Evolutionary conservation across 805 yeast species (phyloP).

Genomic region (Saturnispora quitensis): DNA sequence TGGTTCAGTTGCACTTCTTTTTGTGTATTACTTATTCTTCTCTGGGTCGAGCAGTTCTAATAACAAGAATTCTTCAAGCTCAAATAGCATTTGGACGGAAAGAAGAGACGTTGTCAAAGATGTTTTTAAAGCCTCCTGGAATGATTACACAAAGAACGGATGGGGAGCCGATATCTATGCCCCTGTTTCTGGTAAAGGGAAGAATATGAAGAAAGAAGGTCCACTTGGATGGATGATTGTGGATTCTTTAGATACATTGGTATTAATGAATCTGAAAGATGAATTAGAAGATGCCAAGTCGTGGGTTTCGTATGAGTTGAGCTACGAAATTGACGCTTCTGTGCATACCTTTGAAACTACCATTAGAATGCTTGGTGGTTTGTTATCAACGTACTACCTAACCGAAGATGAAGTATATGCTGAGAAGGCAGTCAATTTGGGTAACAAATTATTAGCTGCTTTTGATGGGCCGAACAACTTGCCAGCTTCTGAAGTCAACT

Average conservation of each 20-base stretch:
- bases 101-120: slow-evolving; percentile 50
- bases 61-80: neutral
- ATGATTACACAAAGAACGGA: slow-evolving; percentile 60
- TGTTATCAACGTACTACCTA: slow-evolving; percentile 72
- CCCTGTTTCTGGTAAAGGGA: slow-evolving; percentile 54
- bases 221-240: slow-evolving; percentile 94
- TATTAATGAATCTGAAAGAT: slow-evolving; percentile 60
- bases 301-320: slow-evolving; percentile 67
- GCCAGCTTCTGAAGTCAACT: slow-evolving; percentile 73
- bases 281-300: slow-evolving; percentile 55
- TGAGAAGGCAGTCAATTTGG: slow-evolving; percentile 72
- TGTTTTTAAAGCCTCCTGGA: slow-evolving; percentile 74
- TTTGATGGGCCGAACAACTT: slow-evolving; percentile 55
- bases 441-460: slow-evolving; percentile 61
- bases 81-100: slow-evolving; percentile 31
- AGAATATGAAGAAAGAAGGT: slow-evolving; percentile 59
- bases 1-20: slow-evolving; percentile 33
- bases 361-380: slow-evolving; percentile 87
- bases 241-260: slow-evolving; percentile 75
- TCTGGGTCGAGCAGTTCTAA: neutral
- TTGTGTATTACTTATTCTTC: slow-evolving; percentile 23
- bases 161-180: slow-evolving; percentile 79
- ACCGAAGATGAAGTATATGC: slow-evolving; percentile 61
- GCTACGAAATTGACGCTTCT: slow-evolving; percentile 60
- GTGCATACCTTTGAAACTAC: slow-evolving; percentile 92